A percentile compares a stretch with the other conserved stretches of the same genome.
Evolutionary conservation across 2,329 filamentous ascomycete genomes (phyloP).

Genomic region (Aschersonia sp.): DNA sequence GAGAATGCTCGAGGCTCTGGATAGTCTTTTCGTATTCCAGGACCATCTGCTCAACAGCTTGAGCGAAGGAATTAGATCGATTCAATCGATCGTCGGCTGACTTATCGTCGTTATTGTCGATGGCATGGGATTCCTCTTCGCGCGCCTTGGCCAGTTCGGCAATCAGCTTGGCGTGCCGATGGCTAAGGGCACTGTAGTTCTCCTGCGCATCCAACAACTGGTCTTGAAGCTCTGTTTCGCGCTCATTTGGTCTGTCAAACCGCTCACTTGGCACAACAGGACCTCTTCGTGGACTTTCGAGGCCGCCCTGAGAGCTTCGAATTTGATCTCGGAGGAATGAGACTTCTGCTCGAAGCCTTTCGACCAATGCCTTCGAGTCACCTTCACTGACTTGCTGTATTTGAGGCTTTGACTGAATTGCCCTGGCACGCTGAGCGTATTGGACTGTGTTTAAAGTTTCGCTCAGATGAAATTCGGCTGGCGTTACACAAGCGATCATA

Average conservation of each 20-base stretch:
- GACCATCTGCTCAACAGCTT: slow-evolving; percentile 90
- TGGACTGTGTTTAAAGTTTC: slow-evolving; percentile 96
- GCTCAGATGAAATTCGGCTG: slow-evolving; percentile 90
- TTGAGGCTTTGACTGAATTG: slow-evolving; percentile 92
- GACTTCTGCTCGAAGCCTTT: slow-evolving; percentile 85
- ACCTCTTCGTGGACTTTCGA: slow-evolving; percentile 38
- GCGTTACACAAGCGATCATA: slow-evolving; percentile 98
- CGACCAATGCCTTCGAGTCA: slow-evolving; percentile 88
- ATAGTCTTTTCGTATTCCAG: slow-evolving; percentile 98
- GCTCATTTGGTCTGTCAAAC: slow-evolving; percentile 64
- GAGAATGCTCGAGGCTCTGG: slow-evolving; percentile 77
- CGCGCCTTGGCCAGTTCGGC: slow-evolving; percentile 81
- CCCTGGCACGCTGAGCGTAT: slow-evolving; percentile 88
- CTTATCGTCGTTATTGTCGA: slow-evolving; percentile 38
- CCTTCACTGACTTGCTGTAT: slow-evolving; percentile 90
- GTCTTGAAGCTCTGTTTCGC: slow-evolving; percentile 83
- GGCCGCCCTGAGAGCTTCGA: slow-evolving; percentile 56
- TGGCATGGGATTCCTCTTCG: slow-evolving; percentile 49
- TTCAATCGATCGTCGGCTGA: slow-evolving; percentile 76
- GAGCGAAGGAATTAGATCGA: slow-evolving; percentile 87
- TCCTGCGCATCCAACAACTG: slow-evolving; percentile 87
- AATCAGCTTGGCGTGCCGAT: slow-evolving; percentile 90
- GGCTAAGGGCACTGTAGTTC: slow-evolving; percentile 81
- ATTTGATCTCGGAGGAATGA: slow-evolving; percentile 90
- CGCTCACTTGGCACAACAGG: slow-evolving; percentile 48